Conservation (phyloP, 306 rosid species). For the Cucumis melo region DNA sequence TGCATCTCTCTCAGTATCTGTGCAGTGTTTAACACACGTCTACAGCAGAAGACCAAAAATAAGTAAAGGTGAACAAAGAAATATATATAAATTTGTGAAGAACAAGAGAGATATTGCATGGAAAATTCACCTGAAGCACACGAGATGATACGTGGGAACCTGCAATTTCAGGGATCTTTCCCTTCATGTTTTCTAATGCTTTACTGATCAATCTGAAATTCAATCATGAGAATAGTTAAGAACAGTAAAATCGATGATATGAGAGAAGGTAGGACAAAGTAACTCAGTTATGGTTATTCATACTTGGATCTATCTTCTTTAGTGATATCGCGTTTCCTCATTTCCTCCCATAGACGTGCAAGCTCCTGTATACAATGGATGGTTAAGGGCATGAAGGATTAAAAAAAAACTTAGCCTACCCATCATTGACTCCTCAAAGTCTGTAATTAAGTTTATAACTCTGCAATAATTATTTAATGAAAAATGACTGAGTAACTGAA, state of each 20-base stretch:
- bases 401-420: not conserved
- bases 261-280: not conserved
- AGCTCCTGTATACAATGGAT: constrained; percentile 41
- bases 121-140: constrained; percentile 63
- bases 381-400: not conserved
- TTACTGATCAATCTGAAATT: constrained; percentile 53
- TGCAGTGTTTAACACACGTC: constrained; percentile 87
- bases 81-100: not conserved
- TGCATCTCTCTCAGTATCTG: constrained; percentile 59
- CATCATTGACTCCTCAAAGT: not conserved
- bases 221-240: not conserved
- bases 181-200: constrained; percentile 85
- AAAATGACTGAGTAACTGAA: not conserved
- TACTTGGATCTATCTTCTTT: constrained; percentile 81
- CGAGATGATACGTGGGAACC: constrained; percentile 90
- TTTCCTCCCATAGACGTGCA: constrained; percentile 84
- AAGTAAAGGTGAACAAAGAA: not conserved
- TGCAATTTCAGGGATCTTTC: constrained; percentile 83
- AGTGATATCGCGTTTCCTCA: constrained; percentile 62
- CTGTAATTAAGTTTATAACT: not conserved
- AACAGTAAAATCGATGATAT: not conserved
- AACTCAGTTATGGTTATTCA: constrained; percentile 10
- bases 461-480: not conserved
- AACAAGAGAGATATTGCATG: not conserved
- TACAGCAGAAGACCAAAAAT: constrained; percentile 14